Conservation (phyloP, 768 basidiomycete species). For the Coprinopsis sp. region DNA sequence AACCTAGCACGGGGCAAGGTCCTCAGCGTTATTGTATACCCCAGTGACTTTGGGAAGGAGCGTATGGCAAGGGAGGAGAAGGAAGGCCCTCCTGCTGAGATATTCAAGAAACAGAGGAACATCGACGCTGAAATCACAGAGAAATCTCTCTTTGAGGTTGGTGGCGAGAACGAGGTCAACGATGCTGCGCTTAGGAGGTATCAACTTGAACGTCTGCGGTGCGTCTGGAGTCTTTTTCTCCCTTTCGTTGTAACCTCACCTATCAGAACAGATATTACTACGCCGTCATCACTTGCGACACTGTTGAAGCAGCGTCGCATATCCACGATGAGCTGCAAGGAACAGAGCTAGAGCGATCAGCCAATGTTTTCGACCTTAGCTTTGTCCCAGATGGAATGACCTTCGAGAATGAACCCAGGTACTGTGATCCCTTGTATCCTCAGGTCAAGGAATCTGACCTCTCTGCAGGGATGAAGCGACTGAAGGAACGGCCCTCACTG, state of each 20-base stretch:
- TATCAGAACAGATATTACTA: slow-evolving; percentile 75
- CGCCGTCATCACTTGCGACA: slow-evolving; percentile 87
- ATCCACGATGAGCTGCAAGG: slow-evolving; percentile 86
- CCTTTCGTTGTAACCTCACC: not conserved
- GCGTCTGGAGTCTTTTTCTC: slow-evolving; percentile 18
- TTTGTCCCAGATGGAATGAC: slow-evolving; percentile 88
- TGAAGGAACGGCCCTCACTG: slow-evolving; percentile 48
- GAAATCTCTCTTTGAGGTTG: slow-evolving; percentile 59
- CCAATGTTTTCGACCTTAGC: slow-evolving; percentile 93
- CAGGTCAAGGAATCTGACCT: not conserved
- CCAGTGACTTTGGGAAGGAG: slow-evolving; percentile 90
- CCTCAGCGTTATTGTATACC: slow-evolving; percentile 77
- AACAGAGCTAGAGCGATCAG: slow-evolving; percentile 93
- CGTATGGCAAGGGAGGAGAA: slow-evolving; percentile 81
- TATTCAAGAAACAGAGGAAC: slow-evolving; percentile 58
- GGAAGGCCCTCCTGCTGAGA: slow-evolving; percentile 83
- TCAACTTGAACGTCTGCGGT: slow-evolving; percentile 91
- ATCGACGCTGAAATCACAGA: slow-evolving; percentile 60
- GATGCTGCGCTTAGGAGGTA: slow-evolving; percentile 86
- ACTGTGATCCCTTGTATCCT: slow-evolving; percentile 3
- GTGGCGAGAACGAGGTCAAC: slow-evolving; percentile 75
- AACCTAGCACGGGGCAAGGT: slow-evolving; percentile 60
- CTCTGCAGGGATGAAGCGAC: slow-evolving; percentile 75
- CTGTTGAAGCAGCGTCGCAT: slow-evolving; percentile 68
- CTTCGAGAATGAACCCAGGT: slow-evolving; percentile 78